Conservation (phyloP, 1,284 basidiomycete species). For the Ganoderma lucidum region DNA sequence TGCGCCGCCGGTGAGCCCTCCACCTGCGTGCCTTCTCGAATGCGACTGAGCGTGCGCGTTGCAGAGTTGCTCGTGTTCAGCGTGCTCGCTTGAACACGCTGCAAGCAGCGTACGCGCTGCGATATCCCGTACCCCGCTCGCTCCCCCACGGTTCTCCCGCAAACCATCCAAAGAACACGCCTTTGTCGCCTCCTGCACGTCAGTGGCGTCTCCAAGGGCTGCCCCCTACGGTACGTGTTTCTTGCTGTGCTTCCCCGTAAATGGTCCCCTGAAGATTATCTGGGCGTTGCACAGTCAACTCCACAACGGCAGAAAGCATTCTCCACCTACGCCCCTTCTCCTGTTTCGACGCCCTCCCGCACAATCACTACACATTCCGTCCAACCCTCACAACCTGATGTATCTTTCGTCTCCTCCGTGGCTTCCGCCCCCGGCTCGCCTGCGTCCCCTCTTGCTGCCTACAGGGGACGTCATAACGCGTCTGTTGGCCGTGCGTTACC, state of each 20-base stretch:
- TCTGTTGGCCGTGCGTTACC: conserved; percentile 35
- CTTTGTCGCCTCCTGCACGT: conserved; percentile 47
- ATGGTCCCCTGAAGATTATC: not conserved
- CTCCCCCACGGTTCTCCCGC: conserved; percentile 48
- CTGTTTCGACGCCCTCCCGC: conserved; percentile 60
- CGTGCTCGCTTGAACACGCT: conserved; percentile 57
- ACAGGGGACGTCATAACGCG: conserved; percentile 33
- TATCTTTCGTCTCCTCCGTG: conserved; percentile 34
- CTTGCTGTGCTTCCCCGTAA: not conserved
- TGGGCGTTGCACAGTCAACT: conserved; percentile 46
- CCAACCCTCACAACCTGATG: conserved; percentile 27
- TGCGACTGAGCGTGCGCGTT: not conserved
- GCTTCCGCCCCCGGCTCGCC: conserved; percentile 31
- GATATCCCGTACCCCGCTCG: conserved; percentile 55
- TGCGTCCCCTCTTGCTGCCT: conserved; percentile 35
- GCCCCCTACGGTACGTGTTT: conserved; percentile 54
- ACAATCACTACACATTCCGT: conserved; percentile 35
- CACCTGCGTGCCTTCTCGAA: not conserved
- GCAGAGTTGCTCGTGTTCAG: conserved; percentile 53
- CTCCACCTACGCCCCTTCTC: conserved; percentile 55
- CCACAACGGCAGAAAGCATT: conserved; percentile 66
- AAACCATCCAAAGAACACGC: conserved; percentile 46
- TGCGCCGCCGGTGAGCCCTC: conserved; percentile 37
- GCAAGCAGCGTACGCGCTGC: conserved; percentile 59
- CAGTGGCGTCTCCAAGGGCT: conserved; percentile 46